phyloP scores from a whole-genome alignment of 208 protist species.

The Strigomonas galati region DNA sequence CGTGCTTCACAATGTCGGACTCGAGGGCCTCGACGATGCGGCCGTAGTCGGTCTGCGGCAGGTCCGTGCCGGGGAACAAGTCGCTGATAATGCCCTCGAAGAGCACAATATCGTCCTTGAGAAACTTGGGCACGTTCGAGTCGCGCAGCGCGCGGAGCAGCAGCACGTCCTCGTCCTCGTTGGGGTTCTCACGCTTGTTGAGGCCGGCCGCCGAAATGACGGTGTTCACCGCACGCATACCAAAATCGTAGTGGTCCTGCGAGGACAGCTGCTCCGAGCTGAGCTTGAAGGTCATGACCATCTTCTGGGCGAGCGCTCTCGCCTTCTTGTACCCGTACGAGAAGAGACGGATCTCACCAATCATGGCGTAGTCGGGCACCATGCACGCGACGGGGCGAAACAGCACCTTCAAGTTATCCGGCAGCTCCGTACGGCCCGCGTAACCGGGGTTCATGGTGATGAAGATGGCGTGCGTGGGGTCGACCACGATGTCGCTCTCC shows the following conservation, averaged over 20 bases:
- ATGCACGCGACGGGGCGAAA: conserved; percentile 98
- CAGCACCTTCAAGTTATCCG: conserved; percentile 98
- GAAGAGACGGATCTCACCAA: conserved; percentile 98
- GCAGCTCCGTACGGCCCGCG: conserved; percentile 97
- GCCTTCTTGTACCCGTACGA: conserved; percentile 98
- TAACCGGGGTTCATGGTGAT: conserved; percentile 99
- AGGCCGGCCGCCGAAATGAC: conserved; percentile 97
- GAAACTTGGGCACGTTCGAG: conserved; percentile 98
- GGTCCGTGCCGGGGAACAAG: conserved; percentile 95
- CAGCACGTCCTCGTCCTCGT: conserved; percentile 93
- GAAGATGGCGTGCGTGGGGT: conserved; percentile 95
- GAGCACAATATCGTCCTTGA: conserved; percentile 91
- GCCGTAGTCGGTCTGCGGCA: conserved; percentile 94
- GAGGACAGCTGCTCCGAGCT: conserved; percentile 98
- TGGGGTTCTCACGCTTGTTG: conserved; percentile 91
- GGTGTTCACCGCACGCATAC: conserved; percentile 99
- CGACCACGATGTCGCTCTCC: conserved; percentile 91
- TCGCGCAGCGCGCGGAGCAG: conserved; percentile 95
- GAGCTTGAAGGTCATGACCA: conserved; percentile 98
- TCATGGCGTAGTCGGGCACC: conserved; percentile 99
- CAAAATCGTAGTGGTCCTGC: conserved; percentile 99
- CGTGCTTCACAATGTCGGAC: conserved; percentile 47
- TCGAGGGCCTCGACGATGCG: conserved; percentile 79
- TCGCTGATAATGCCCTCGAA: conserved; percentile 98
- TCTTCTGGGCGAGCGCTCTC: conserved; percentile 93